Evolutionary conservation across 495 filamentous ascomycete species (phyloP), one percentile per base, ranked within the genome.

Genomic region (Neurospora tetraspora): DNA sequence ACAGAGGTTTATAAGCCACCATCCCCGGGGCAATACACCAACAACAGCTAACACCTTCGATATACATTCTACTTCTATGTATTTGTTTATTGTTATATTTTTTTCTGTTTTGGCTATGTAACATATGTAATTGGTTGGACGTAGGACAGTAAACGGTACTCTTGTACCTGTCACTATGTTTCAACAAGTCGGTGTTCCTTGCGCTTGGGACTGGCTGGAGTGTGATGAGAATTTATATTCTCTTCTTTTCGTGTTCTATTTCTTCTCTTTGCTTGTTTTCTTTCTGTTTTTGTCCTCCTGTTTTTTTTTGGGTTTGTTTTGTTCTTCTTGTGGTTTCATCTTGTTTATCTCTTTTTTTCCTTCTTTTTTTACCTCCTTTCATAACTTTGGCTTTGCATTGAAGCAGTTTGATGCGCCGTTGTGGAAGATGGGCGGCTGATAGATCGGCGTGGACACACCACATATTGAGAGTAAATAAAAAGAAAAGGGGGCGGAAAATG

Each of bases 231-330:
- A 18, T 43, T 18, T 1, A 16, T 8, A 8, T 42, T 18, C 16
- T 43, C 16, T 16, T 43, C 40, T 70, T 69, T 68, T 76, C 77
- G 59, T 70, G 71, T 31, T 73, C 42, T 38, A 34, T 61, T 20
- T 71, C 72, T 70, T 77, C 72, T 20, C 31, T 78, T 69, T 20
- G 71, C 74, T 27, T 65, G 31, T 20, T 23, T 23, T 14, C 11
- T 65, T 23, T 10, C 7, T 68, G 5, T 12, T 68, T 42, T 7
- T 42, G 31, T 34, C 31, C 31, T 31, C 31, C 31, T 34, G 31
- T 34, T 34, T 34, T 34, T 34, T 5, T 3, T 34, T 34, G n/a
- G n/a, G n/a, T n/a, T 43, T 2, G 5, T 18, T 43, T 72, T 72
- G 7, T 69, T 43, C 8, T 36, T 69, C 34, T 69, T 36, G 11